Evolutionary conservation across 225 moss, liverwort and hornwort genomes (phyloP).

Genomic region (Takakia lepidozioides): DNA sequence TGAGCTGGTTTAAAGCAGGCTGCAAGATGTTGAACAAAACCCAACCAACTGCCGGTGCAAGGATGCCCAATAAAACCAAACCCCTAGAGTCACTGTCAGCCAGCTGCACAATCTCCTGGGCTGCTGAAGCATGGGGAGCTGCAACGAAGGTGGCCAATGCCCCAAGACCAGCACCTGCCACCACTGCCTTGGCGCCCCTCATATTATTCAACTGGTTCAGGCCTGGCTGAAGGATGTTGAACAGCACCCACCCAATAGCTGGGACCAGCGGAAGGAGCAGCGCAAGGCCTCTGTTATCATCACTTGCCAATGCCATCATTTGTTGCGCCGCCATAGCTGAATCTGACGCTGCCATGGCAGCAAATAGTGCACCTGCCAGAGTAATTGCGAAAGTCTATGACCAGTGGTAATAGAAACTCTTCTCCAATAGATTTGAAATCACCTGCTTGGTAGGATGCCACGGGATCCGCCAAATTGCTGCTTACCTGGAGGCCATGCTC

Average conservation of each 20-base stretch:
- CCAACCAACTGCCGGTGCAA: constrained; percentile 48
- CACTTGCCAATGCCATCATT: constrained; percentile 68
- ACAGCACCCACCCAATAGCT: constrained; percentile 89
- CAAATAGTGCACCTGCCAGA: constrained; percentile 87
- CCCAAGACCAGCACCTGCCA: constrained; percentile 66
- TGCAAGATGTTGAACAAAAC: constrained; percentile 56
- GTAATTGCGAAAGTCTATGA: no score
- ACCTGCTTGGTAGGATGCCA: neutral
- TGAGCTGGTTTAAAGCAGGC: constrained; percentile 50
- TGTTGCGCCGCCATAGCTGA: constrained; percentile 87
- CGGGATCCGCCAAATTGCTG: constrained; percentile 1
- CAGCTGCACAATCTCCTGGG: constrained; percentile 39
- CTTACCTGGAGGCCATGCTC: neutral
- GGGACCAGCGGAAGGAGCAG: constrained; percentile 79
- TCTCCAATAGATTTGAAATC: neutral
- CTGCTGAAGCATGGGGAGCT: constrained; percentile 72
- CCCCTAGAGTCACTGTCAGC: constrained; percentile 40
- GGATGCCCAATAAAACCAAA: constrained; percentile 36
- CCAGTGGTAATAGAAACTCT: neutral
- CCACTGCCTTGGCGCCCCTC: constrained; percentile 55
- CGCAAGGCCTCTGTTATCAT: constrained; percentile 50
- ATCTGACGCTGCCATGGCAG: constrained; percentile 71
- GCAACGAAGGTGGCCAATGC: constrained; percentile 42
- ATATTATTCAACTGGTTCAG: constrained; percentile 86
- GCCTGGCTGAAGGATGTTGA: constrained; percentile 86